Conservation (phyloP, 1,139 yeast species). For the Diutina neorugosa region DNA sequence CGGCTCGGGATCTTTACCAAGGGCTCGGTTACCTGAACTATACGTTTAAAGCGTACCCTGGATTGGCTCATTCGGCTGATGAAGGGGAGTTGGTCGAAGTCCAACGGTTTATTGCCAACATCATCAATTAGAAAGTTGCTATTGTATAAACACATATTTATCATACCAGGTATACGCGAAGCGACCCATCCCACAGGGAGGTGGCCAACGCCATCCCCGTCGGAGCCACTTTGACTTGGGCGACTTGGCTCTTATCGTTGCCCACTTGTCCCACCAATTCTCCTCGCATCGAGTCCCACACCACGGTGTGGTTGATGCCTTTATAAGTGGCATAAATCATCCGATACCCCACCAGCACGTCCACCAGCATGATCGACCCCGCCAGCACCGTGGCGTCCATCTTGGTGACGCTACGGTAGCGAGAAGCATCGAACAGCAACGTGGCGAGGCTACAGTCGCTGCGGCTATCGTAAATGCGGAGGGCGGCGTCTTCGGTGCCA, state of each 20-base stretch:
- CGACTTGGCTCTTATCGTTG: neutral
- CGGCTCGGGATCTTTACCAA: slow-evolving; percentile 34
- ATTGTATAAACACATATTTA: too few relatives aligned
- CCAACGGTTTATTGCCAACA: slow-evolving; percentile 30
- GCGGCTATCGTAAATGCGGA: slow-evolving; percentile 66
- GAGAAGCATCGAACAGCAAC: neutral
- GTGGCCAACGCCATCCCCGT: neutral
- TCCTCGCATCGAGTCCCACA: slow-evolving; percentile 1
- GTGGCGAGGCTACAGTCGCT: slow-evolving; percentile 58
- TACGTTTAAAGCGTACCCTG: slow-evolving; percentile 46
- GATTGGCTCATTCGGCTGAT: slow-evolving; percentile 55
- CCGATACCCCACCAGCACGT: neutral
- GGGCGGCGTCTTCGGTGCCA: slow-evolving; percentile 72
- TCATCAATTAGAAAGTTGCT: slow-evolving; percentile 5
- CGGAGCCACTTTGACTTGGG: neutral
- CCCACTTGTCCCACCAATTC: neutral
- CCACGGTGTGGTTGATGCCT: neutral
- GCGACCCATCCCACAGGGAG: neutral
- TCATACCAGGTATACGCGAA: slow-evolving; percentile 1
- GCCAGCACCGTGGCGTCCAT: neutral
- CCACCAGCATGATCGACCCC: slow-evolving; percentile 3
- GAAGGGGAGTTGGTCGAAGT: slow-evolving; percentile 58
- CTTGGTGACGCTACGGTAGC: neutral
- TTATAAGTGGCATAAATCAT: neutral
- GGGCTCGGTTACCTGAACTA: slow-evolving; percentile 40